Percentiles rank a stretch among this genome's conserved stretches.
Evolutionary conservation across 345 rosid genomes (phyloP).

Genomic region (Boechera divaricarpa): DNA sequence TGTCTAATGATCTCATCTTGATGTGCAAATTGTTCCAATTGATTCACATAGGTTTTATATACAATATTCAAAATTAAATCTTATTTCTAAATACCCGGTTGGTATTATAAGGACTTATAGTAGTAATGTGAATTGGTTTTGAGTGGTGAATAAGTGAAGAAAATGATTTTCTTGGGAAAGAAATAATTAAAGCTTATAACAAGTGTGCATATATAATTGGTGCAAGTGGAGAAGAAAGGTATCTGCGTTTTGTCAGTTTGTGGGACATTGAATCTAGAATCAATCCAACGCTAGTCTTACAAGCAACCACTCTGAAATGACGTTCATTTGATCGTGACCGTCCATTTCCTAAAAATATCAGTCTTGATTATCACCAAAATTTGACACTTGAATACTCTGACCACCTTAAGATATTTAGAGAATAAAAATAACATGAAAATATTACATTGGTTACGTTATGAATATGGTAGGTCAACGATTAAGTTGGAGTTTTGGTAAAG

Average conservation of each 20-base stretch:
- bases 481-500: constrained; percentile 24
- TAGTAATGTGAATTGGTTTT: neutral
- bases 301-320: constrained; percentile 45
- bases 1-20: constrained; percentile 41
- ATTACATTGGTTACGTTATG: neutral
- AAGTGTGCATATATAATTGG: constrained; percentile 20
- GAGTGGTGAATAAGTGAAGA: neutral
- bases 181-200: constrained; percentile 10
- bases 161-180: neutral
- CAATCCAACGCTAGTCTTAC: constrained; percentile 45
- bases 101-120: constrained; percentile 1
- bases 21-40: constrained; percentile 28
- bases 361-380: neutral
- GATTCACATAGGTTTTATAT: neutral
- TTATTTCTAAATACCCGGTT: neutral
- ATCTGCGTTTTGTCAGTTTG: constrained; percentile 42
- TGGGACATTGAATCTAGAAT: constrained; percentile 46
- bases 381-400: constrained; percentile 1
- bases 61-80: neutral
- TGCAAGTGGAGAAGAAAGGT: constrained; percentile 49
- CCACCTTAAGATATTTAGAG: neutral
- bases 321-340: constrained; percentile 44
- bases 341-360: constrained; percentile 29
- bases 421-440: neutral
- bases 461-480: constrained; percentile 36